These are phyloP conservation scores for Spergularia marina DNA, from an alignment of 148 eudicot species.

Conservation along the genomic window DNA sequence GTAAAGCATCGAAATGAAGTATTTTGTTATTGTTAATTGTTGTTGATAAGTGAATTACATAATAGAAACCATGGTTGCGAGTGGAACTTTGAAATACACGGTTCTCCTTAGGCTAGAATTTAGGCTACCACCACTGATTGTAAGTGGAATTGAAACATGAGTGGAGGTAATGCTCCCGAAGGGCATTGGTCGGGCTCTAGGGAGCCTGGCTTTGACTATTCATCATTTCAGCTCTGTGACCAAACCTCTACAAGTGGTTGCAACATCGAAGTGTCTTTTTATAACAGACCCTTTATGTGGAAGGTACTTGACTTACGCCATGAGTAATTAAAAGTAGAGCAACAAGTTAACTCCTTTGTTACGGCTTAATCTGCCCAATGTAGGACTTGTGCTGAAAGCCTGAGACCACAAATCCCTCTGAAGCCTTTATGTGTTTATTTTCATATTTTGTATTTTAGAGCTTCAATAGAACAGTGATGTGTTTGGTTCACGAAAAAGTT, in stretches of 20 bases:
- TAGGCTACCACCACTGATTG: not conserved
- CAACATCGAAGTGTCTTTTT: not conserved
- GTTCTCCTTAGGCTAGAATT: not conserved
- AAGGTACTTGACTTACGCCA: no score
- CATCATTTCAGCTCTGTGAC: not conserved
- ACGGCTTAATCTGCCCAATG: not conserved
- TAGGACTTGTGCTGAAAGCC: not conserved
- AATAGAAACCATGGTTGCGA: not conserved
- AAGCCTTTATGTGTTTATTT: not conserved
- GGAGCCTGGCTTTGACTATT: no score
- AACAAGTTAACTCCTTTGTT: not conserved
- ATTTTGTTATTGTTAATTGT: not conserved
- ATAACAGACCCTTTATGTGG: not conserved
- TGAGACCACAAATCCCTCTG: not conserved
- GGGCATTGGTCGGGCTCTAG: no score
- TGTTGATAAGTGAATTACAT: not conserved
- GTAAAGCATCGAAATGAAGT: not conserved
- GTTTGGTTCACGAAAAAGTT: not conserved
- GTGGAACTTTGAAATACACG: not conserved
- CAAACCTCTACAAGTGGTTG: no score
- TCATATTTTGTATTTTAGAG: not conserved
- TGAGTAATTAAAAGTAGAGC: not conserved
- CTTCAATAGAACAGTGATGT: not conserved
- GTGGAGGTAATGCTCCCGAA: no score
- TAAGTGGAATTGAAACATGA: no score